These are phyloP conservation scores for Perkinsus marinus DNA, from an alignment of 169 alveolate species.

Conservation along the genomic window DNA sequence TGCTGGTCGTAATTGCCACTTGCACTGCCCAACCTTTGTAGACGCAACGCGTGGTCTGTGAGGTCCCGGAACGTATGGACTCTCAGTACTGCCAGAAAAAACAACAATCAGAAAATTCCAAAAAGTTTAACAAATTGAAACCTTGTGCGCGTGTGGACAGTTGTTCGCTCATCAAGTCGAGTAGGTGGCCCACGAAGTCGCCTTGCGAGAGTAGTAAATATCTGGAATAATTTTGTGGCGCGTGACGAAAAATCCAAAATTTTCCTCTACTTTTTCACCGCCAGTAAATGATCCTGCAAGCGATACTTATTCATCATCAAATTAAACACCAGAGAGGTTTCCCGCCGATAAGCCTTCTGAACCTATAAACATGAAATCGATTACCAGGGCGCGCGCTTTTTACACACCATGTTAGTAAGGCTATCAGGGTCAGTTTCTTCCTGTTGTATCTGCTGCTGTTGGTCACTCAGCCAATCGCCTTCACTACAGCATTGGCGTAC, in stretches of 20 bases:
- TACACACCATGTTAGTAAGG: background rate
- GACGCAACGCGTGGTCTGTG: background rate
- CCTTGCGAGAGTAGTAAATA: background rate
- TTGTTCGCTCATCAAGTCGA: background rate
- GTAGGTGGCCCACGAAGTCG: background rate
- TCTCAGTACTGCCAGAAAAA: background rate
- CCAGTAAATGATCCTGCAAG: background rate
- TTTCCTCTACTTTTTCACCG: background rate
- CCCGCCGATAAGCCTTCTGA: background rate
- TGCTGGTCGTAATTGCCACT: background rate
- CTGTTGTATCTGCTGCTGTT: background rate
- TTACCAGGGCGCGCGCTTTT: background rate
- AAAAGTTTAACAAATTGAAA: background rate
- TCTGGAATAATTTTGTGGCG: background rate
- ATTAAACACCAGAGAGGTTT: background rate
- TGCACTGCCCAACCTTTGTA: background rate
- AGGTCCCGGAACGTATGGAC: background rate
- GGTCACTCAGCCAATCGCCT: background rate
- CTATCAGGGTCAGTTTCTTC: background rate
- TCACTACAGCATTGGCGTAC: background rate
- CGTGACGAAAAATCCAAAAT: background rate
- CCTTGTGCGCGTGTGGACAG: background rate
- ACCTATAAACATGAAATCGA: background rate
- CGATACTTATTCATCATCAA: background rate
- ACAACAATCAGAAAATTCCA: background rate